Evolutionary conservation across 306 rosid genomes (phyloP).

Genomic region (Rubus idaeus): DNA sequence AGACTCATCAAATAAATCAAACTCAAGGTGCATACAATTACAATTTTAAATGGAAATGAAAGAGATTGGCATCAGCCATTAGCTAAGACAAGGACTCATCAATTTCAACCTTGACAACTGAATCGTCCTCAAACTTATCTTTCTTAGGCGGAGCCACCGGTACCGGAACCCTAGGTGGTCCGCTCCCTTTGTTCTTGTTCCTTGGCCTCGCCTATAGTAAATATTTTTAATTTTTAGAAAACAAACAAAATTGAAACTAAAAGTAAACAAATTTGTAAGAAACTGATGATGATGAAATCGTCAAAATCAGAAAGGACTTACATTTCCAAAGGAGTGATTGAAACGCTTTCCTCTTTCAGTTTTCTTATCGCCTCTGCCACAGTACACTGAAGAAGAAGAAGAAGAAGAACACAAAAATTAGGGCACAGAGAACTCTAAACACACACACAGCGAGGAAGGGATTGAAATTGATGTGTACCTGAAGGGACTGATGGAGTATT

Average conservation of each 20-base stretch:
- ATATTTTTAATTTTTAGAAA: not conserved
- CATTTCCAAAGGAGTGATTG: conserved; percentile 78
- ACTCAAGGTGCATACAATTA: conserved; percentile 29
- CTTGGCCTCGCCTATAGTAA: conserved; percentile 62
- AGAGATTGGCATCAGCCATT: conserved; percentile 5
- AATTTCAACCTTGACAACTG: conserved; percentile 61
- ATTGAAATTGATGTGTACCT: conserved; percentile 35
- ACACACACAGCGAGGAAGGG: not conserved
- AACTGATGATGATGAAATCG: not conserved
- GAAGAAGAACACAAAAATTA: conserved; percentile 11
- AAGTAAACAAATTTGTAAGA: not conserved
- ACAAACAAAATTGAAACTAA: not conserved
- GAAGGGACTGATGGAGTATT: conserved; percentile 43
- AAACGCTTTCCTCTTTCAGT: conserved; percentile 80
- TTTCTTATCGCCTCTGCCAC: conserved; percentile 85
- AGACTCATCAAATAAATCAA: not conserved
- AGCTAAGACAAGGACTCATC: conserved; percentile 54
- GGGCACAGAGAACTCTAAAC: not conserved
- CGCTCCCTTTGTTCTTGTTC: conserved; percentile 81
- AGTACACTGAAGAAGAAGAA: conserved; percentile 41
- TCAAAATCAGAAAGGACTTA: conserved; percentile 10
- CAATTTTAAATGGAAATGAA: conserved; percentile 18
- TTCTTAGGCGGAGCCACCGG: conserved; percentile 57
- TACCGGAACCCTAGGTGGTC: conserved; percentile 59
- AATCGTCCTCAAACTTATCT: conserved; percentile 63